Evolutionary conservation across 1,284 basidiomycete genomes (phyloP), one percentile per base, ranked within the genome.

Genomic region (Xanthoconium separans): DNA sequence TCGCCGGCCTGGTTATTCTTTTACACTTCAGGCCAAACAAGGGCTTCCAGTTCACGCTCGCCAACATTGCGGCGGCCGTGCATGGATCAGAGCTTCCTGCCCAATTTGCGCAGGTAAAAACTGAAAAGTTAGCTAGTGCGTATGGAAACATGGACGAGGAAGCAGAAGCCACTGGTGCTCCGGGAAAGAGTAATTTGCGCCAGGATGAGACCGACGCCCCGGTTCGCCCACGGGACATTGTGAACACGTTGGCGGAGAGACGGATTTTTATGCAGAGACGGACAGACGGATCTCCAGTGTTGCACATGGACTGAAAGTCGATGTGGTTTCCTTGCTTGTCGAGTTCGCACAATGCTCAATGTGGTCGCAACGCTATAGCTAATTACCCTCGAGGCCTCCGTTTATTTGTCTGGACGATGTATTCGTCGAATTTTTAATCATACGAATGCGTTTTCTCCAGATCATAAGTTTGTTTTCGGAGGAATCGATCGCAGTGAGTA

Each of bases 51-150:
- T 68, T 69, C n/a, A 68, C 67, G 15, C 57, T 70, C 43, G 42
- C 50, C 29, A 66, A 64, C 4, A 42, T 70, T 22, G 63, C 64
- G 0, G 58, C 61, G 0, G 61, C 67, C 0, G 18, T 69, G 3
- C 58, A 70, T 8, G 55, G 39, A 16, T 70, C 68, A 0, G 66
- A 69, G 27, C 56, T 70, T 18, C 63, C 68, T 0, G 53, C 50
- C 24, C 53, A 47, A 37, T 59, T 67, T 44, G 54, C 52, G 4
- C 60, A 47, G 18, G 27, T 46, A 9, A 60, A 51, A 4, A 50
- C 44, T 10, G 44, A n/a, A 15, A 13, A 12, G 15, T 4, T 12
- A 13, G 24, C 24, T 18, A 15, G 20, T 22, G 11, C 13, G 20
- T 18, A 47, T 15, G 48, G 27, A 6, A 15, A 45, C 4, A 24